Conservation (phyloP, 805 yeast genomes). For the Metschnikowia shivogae region DNA sequence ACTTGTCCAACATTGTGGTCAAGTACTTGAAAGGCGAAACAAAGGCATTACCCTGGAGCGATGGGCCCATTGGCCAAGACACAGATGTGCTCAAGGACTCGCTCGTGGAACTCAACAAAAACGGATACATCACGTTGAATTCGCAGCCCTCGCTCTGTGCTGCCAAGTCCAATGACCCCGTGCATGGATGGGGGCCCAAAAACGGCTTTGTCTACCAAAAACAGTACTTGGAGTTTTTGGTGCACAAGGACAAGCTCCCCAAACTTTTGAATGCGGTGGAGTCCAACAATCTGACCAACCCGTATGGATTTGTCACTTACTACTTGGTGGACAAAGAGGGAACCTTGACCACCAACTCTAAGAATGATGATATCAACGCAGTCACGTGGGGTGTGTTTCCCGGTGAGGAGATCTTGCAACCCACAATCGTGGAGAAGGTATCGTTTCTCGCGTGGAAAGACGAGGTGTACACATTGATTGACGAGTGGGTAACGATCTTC, state of each 20-base stretch:
- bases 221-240: conserved; percentile 82
- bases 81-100: conserved; percentile 56
- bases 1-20: conserved; percentile 60
- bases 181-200: conserved; percentile 93
- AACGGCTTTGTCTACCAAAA: conserved; percentile 93
- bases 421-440: conserved; percentile 88
- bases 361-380: conserved; percentile 78
- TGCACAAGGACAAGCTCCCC: conserved; percentile 50
- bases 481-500: conserved; percentile 70
- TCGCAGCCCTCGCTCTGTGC: conserved; percentile 95
- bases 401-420: conserved; percentile 89
- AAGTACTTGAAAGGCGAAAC: conserved; percentile 69
- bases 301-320: conserved; percentile 57
- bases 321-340: conserved; percentile 65
- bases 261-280: conserved; percentile 41
- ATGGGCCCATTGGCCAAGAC: conserved; percentile 80
- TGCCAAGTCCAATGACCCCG: conserved; percentile 59
- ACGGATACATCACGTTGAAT: conserved; percentile 77
- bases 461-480: conserved; percentile 79
- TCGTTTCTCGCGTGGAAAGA: conserved; percentile 97
- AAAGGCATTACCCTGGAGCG: conserved; percentile 88
- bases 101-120: conserved; percentile 59
- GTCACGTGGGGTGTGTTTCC: conserved; percentile 97
- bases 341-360: conserved; percentile 64
- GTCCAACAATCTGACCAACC: conserved; percentile 33